These are phyloP conservation scores for Leishmania arabica DNA, from an alignment of 208 protist species.

Conservation along the genomic window DNA sequence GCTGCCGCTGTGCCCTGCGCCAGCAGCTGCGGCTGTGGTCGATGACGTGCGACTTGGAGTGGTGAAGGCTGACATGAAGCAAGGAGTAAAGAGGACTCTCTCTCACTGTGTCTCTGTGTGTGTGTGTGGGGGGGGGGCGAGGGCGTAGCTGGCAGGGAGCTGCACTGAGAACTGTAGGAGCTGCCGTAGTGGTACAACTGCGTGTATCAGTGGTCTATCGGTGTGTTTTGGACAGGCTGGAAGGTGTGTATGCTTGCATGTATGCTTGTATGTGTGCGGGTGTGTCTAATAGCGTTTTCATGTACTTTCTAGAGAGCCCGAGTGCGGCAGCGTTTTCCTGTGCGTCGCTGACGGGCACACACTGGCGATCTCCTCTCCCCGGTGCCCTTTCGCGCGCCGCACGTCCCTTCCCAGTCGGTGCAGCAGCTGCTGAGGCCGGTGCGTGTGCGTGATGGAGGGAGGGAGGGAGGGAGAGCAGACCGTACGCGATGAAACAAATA, in stretches of 20 bases:
- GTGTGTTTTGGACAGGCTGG: not conserved
- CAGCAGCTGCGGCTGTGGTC: not conserved
- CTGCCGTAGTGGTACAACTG: not conserved
- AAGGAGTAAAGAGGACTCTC: too few relatives aligned
- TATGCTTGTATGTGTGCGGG: not conserved
- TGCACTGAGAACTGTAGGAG: not conserved
- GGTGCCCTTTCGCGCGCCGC: not conserved
- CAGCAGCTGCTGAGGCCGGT: not conserved
- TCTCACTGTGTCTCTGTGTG: not conserved
- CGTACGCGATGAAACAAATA: not conserved
- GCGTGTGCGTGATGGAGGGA: not conserved
- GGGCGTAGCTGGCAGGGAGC: not conserved
- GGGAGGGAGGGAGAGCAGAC: not conserved
- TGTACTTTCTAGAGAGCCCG: not conserved
- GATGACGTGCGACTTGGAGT: slow-evolving; percentile 26
- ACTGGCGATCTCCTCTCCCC: not conserved
- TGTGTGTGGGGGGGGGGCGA: not conserved
- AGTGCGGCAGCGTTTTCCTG: not conserved
- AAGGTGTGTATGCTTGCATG: not conserved
- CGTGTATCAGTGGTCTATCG: not conserved
- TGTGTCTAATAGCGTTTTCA: not conserved
- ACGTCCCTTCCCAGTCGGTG: not conserved
- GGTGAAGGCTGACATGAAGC: slow-evolving; percentile 32
- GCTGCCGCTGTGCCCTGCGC: slow-evolving; percentile 6
- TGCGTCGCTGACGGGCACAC: not conserved